phyloP scores from a whole-genome alignment of 495 filamentous ascomycete species.

The Paragyromitra xinjiangensis region DNA sequence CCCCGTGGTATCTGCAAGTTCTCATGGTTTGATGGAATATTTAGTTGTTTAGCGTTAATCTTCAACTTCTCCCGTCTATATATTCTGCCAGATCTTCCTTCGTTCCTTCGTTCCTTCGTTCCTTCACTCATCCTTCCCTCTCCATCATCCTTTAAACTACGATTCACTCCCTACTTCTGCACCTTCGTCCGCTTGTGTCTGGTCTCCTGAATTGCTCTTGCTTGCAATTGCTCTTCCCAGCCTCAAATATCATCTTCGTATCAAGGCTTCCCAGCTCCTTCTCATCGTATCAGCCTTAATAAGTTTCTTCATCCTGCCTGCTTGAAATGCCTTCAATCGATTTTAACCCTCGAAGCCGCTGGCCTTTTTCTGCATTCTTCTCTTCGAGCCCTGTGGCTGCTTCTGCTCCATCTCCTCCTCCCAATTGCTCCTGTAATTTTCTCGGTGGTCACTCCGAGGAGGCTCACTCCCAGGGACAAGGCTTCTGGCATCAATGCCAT shows the following conservation, averaged over 20 bases:
- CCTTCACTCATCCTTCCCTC: background rate
- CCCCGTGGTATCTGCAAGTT: background rate
- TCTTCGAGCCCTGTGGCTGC: slow-evolving; percentile 34
- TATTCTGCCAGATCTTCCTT: slow-evolving; percentile 16
- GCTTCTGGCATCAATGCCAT: slow-evolving; percentile 51
- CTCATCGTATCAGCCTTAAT: background rate
- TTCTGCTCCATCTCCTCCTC: slow-evolving; percentile 46
- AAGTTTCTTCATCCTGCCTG: background rate
- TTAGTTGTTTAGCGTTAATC: slow-evolving; percentile 7
- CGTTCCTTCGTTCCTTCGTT: background rate
- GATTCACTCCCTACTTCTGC: slow-evolving; percentile 14
- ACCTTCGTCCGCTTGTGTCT: background rate
- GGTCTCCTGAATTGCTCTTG: background rate
- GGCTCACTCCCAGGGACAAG: slow-evolving; percentile 38
- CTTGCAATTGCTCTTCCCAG: slow-evolving; percentile 15
- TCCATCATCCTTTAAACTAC: background rate
- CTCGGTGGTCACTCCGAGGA: slow-evolving; percentile 40
- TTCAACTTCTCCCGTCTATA: slow-evolving; percentile 17
- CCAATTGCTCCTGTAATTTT: slow-evolving; percentile 44
- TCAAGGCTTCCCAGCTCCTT: background rate
- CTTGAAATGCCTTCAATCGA: slow-evolving; percentile 50
- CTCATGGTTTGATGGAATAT: background rate
- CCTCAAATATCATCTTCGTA: background rate
- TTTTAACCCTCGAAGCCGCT: slow-evolving; percentile 54
- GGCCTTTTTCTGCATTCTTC: slow-evolving; percentile 53